These are phyloP conservation scores for Colletotrichum lindemuthianum DNA, from an alignment of 2,329 filamentous ascomycete genomes.

Conservation along the genomic window DNA sequence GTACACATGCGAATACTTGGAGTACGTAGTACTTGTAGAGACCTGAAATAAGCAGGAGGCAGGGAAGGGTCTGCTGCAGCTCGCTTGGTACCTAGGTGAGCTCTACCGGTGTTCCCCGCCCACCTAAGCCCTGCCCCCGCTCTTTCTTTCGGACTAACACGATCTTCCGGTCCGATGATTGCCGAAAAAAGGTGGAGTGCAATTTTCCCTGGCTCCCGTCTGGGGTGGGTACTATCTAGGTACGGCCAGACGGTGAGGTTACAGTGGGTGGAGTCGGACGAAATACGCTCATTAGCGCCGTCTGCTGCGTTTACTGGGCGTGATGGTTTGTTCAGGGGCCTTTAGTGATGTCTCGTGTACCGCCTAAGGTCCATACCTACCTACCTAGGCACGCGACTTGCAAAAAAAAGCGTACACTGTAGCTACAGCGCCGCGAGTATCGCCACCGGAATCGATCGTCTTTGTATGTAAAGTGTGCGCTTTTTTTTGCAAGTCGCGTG, in stretches of 20 bases:
- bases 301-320: constrained; percentile 2
- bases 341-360: not conserved
- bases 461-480: no score
- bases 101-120: not conserved
- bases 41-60: constrained; percentile 1
- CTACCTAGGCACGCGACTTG: not conserved
- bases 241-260: not conserved
- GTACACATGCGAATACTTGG: no score
- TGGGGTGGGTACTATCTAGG: no score
- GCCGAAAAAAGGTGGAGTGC: constrained; percentile 16
- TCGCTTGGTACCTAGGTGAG: no score
- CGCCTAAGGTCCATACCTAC: not conserved
- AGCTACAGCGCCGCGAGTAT: no score
- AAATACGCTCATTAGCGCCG: constrained; percentile 4
- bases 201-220: no score
- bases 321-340: no score
- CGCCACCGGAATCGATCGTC: no score
- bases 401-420: no score
- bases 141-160: not conserved
- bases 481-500: constrained; percentile 2
- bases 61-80: not conserved
- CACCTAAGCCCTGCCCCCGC: not conserved
- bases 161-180: constrained; percentile 27
- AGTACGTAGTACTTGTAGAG: not conserved
- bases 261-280: constrained; percentile 8